phyloP scores from a whole-genome alignment of 1,139 yeast species.

The Protomyces inundatus region DNA sequence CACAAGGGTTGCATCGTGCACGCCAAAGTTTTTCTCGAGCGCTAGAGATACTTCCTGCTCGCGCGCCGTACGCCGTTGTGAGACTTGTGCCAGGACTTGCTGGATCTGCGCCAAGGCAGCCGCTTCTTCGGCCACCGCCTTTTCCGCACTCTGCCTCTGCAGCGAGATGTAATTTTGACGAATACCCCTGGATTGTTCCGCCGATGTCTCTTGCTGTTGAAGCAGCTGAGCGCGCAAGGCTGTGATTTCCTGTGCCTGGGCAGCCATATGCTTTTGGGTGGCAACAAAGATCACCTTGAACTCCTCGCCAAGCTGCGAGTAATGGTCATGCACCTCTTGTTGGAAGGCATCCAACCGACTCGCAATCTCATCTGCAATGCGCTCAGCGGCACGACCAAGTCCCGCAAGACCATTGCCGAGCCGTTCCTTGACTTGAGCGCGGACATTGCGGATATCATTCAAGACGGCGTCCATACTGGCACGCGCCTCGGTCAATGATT shows the following conservation, averaged over 20 bases:
- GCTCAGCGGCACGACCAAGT: constrained; percentile 30
- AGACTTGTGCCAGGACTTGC: not conserved
- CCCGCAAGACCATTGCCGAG: constrained; percentile 32
- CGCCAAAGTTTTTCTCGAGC: not conserved
- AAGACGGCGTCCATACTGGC: constrained; percentile 31
- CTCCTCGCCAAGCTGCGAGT: constrained; percentile 34
- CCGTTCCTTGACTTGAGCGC: constrained; percentile 32
- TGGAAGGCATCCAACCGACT: constrained; percentile 32
- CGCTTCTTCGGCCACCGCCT: constrained; percentile 14
- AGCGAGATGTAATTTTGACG: constrained; percentile 26
- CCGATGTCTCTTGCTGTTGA: constrained; percentile 23
- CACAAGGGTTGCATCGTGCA: not conserved
- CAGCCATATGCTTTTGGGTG: constrained; percentile 31
- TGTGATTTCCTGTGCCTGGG: constrained; percentile 32
- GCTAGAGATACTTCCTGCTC: not conserved
- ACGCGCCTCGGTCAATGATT: constrained; percentile 29
- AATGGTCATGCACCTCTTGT: constrained; percentile 32
- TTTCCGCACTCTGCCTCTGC: constrained; percentile 22
- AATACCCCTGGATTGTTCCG: constrained; percentile 2
- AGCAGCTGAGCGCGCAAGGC: constrained; percentile 30
- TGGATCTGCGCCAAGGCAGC: constrained; percentile 2
- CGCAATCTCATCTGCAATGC: constrained; percentile 32
- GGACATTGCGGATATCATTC: constrained; percentile 32
- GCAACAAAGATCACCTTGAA: constrained; percentile 33
- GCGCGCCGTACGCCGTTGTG: not conserved